These are phyloP conservation scores for Bremia lactucae DNA, from an alignment of 352 stramenopile species.

Conservation along the genomic window DNA sequence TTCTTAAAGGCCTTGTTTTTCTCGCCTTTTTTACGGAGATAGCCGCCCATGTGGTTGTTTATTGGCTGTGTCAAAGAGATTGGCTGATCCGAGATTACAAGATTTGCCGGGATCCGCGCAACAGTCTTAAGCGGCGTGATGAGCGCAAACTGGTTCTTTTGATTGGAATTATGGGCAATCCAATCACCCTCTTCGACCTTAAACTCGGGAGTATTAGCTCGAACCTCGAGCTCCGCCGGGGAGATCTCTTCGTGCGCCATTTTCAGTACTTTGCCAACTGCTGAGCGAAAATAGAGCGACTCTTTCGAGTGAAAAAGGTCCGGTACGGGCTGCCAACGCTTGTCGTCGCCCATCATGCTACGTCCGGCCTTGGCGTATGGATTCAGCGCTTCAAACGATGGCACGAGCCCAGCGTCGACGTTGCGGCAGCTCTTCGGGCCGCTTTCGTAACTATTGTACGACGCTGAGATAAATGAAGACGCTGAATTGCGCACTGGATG, in stretches of 20 bases:
- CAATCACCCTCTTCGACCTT: slow-evolving; percentile 79
- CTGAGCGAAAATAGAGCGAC: slow-evolving; percentile 65
- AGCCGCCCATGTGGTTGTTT: slow-evolving; percentile 51
- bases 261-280: slow-evolving; percentile 65
- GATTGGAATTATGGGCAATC: slow-evolving; percentile 73
- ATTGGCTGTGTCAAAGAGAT: slow-evolving; percentile 26
- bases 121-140: slow-evolving; percentile 81
- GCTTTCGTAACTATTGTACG: slow-evolving; percentile 28
- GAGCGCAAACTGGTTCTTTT: slow-evolving; percentile 65
- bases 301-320: slow-evolving; percentile 75
- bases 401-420: slow-evolving; percentile 37
- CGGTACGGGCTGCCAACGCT: slow-evolving; percentile 71
- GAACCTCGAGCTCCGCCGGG: slow-evolving; percentile 69
- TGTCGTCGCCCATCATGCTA: slow-evolving; percentile 31
- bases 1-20: slow-evolving; percentile 77
- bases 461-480: slow-evolving; percentile 26
- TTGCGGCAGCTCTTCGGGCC: slow-evolving; percentile 21
- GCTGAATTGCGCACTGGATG: slow-evolving; percentile 15
- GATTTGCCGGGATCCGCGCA: slow-evolving; percentile 48
- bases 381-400: slow-evolving; percentile 67
- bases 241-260: slow-evolving; percentile 74
- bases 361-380: slow-evolving; percentile 51
- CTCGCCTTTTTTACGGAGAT: slow-evolving; percentile 74
- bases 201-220: slow-evolving; percentile 85
- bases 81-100: slow-evolving; percentile 56